These are phyloP conservation scores for Aspergillus aculeatinus DNA, from an alignment of 2,329 filamentous ascomycete genomes.

Conservation along the genomic window DNA sequence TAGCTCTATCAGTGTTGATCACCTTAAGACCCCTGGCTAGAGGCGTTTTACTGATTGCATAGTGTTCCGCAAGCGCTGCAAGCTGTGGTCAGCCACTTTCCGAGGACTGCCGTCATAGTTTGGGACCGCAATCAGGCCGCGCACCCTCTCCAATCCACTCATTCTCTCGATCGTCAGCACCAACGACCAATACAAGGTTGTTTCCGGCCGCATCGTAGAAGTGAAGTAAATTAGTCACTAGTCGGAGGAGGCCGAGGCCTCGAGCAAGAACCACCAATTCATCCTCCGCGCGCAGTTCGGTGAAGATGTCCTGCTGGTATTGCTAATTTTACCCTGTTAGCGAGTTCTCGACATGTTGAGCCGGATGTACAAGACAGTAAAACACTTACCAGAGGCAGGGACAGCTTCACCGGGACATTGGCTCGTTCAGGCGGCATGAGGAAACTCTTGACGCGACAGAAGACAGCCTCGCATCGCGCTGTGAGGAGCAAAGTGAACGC, in stretches of 20 bases:
- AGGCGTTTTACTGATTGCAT: conserved; percentile 79
- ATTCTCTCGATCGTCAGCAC: conserved; percentile 90
- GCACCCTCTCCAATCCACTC: conserved; percentile 84
- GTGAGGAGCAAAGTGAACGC: conserved; percentile 14
- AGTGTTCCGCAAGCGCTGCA: conserved; percentile 82
- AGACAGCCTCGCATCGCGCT: conserved; percentile 14
- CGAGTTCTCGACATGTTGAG: background rate
- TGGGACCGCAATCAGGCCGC: conserved; percentile 1
- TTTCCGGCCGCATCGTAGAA: conserved; percentile 95
- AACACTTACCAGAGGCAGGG: conserved; percentile 56
- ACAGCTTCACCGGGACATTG: conserved; percentile 59
- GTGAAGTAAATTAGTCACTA: conserved; percentile 94
- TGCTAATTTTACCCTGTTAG: conserved; percentile 46
- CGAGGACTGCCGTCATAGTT: background rate
- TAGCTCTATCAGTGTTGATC: conserved; percentile 93
- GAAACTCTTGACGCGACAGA: conserved; percentile 27
- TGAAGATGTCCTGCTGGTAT: conserved; percentile 95
- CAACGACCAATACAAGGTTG: conserved; percentile 84
- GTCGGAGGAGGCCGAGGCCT: conserved; percentile 84
- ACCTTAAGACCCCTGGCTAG: conserved; percentile 82
- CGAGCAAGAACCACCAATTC: conserved; percentile 88
- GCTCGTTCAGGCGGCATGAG: conserved; percentile 45
- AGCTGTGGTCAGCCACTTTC: conserved; percentile 13
- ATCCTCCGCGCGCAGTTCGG: conserved; percentile 85
- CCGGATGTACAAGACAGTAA: background rate